Conservation (phyloP, 768 basidiomycete genomes). For the Dioszegia aurantiaca region DNA sequence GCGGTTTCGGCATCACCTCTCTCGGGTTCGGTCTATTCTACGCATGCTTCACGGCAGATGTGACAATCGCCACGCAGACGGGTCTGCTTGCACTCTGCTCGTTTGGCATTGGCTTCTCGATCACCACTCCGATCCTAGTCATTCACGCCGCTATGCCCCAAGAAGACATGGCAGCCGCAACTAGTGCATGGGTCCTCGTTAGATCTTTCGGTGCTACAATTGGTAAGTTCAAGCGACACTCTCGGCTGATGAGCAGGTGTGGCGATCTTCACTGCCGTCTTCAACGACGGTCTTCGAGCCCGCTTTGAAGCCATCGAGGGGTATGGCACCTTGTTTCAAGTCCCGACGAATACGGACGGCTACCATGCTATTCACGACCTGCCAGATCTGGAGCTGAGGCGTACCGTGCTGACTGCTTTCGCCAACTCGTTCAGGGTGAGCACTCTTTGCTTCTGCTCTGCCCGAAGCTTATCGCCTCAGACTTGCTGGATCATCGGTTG, state of each 20-base stretch:
- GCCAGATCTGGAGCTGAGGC: constrained; percentile 12
- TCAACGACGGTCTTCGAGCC: constrained; percentile 34
- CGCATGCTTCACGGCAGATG: constrained; percentile 17
- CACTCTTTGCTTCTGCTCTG: no score
- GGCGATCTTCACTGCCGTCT: constrained; percentile 36
- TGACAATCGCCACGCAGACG: constrained; percentile 29
- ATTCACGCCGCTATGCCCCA: constrained; percentile 48
- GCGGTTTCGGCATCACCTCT: constrained; percentile 32
- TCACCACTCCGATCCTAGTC: constrained; percentile 44
- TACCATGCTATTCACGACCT: constrained; percentile 31
- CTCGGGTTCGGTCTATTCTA: constrained; percentile 37
- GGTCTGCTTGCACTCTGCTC: constrained; percentile 32
- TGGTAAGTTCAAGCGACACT: constrained; percentile 29
- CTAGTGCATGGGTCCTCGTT: constrained; percentile 41
- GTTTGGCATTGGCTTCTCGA: constrained; percentile 36
- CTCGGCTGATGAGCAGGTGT: no score
- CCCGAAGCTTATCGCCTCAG: neutral
- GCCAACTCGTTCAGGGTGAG: constrained; percentile 24
- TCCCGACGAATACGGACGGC: constrained; percentile 27
- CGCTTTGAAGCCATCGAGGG: constrained; percentile 37
- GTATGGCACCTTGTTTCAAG: constrained; percentile 33
- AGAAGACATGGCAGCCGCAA: constrained; percentile 49
- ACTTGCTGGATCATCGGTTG: constrained; percentile 32
- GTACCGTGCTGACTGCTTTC: constrained; percentile 25
- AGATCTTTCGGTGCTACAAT: constrained; percentile 41